Evolutionary conservation across 805 yeast species (phyloP).

Genomic region (Yamadazyma paraphyllophila): DNA sequence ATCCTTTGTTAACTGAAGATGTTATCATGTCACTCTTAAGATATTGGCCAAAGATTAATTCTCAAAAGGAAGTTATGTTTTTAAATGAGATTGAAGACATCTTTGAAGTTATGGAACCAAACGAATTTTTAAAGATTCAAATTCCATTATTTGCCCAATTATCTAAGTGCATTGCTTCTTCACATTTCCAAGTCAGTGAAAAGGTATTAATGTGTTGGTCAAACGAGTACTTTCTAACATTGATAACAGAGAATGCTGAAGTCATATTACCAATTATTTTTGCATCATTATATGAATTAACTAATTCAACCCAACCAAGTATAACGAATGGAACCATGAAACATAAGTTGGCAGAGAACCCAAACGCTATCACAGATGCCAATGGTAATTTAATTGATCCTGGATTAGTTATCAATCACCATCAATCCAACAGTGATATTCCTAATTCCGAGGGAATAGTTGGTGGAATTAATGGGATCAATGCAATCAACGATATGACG

Average conservation of each 20-base stretch:
- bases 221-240: constrained; percentile 86
- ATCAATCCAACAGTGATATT: constrained; percentile 6
- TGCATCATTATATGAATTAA: constrained; percentile 83
- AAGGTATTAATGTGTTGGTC: constrained; percentile 93
- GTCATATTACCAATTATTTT: constrained; percentile 89
- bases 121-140: constrained; percentile 86
- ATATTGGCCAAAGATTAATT: constrained; percentile 95
- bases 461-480: constrained; percentile 17
- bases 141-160: constrained; percentile 92
- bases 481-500: constrained; percentile 32
- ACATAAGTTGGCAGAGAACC: constrained; percentile 37
- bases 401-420: constrained; percentile 27
- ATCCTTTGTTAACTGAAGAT: constrained; percentile 87
- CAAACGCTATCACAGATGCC: constrained; percentile 39
- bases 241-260: constrained; percentile 90
- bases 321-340: constrained; percentile 39
- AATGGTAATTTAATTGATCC: constrained; percentile 42
- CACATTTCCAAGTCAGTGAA: constrained; percentile 97
- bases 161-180: constrained; percentile 88
- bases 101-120: constrained; percentile 92
- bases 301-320: constrained; percentile 50
- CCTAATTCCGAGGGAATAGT: constrained; percentile 7
- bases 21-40: constrained; percentile 91
- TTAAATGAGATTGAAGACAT: constrained; percentile 95
- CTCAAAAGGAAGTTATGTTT: constrained; percentile 95